Base-by-base conservation (phyloP, 768 basidiomycete genomes). In the Cystobasidium tubakii region DNA sequence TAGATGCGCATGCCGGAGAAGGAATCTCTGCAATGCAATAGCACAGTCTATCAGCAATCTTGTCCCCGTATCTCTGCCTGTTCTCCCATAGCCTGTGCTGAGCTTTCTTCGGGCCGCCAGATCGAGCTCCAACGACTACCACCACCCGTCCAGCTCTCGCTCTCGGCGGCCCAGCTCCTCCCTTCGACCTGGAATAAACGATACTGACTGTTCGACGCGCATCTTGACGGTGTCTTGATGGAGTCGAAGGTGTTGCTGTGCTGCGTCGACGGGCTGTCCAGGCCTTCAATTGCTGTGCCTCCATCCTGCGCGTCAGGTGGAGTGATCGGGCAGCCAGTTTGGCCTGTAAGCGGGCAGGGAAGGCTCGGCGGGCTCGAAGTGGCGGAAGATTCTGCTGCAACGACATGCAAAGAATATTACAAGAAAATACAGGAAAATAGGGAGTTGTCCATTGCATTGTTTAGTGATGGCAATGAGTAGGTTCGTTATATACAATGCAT, bases 171-270 rank as follows among this genome's bases (percentile, higher is more conserved):
- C 57, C 57, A 29, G 33, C 57, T 60, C 29, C 29, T 25, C 57
- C 57, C 4, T 60, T 27, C 57, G 15, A 29, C 57, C 33, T 29
- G 25, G 57, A 29, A n/a, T 23, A 31, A 15, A 15, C 57, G 27
- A 34, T 12, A 65, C 63, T 39, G 27, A 65, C 63, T 55, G 53
- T 44, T 71, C 69, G 33, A 71, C 69, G 25, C 43, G 50, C 69
- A 71, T 71, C 66, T 67, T 67, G 66, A 65, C 36, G 63, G 34
- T 17, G 34, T 65, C 63, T 65, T 65, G 63, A 65, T 65, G 63
- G 4, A 31, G 29, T 39, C 43, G 63, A 42, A 12, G 63, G 3
- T 34, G 17, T 19, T 60, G 57, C 46, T 50, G 46, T 50, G 39
- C 39, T 39, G 7, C 7, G 6, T 15, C 39, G 39, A 9, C 46